Percentiles rank a stretch among this genome's conserved stretches.
Conservation (phyloP, 2,329 filamentous ascomycete genomes). For the Aspergillus quadrilineatus region DNA sequence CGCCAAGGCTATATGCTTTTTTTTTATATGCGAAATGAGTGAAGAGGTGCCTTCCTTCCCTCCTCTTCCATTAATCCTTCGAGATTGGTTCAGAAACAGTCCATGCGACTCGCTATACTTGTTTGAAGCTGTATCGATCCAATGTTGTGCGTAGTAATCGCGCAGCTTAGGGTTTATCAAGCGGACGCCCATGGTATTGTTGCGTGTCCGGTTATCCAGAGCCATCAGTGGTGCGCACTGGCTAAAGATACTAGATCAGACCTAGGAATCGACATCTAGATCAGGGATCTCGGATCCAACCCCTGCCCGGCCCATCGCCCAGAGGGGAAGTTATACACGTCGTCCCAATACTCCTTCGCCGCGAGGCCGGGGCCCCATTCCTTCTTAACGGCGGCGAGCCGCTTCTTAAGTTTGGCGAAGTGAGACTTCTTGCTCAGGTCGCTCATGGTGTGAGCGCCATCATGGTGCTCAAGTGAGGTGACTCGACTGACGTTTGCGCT, state of each 20-base stretch:
- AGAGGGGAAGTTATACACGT: conserved; percentile 13
- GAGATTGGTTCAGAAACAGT: not conserved
- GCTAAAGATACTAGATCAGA: not conserved
- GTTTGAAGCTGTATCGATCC: too few species aligned
- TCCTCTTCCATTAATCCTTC: not conserved
- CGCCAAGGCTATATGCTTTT: not conserved
- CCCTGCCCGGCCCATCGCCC: conserved; percentile 11
- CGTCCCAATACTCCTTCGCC: conserved; percentile 11
- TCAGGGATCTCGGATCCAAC: not conserved
- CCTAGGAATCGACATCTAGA: not conserved
- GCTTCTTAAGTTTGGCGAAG: conserved; percentile 5
- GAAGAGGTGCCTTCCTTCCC: not conserved
- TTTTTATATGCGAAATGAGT: not conserved
- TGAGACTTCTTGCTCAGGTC: not conserved
- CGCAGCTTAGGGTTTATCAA: too few species aligned
- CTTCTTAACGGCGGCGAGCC: not conserved
- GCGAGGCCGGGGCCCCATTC: conserved; percentile 8
- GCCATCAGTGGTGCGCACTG: not conserved
- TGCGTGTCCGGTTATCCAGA: too few species aligned
- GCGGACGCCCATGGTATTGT: too few species aligned
- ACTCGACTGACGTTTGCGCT: not conserved
- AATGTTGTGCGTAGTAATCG: too few species aligned
- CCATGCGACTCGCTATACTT: too few species aligned
- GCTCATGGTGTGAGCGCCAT: not conserved
- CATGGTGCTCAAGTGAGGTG: not conserved